Evolutionary conservation across 2,329 filamentous ascomycete species (phyloP), one percentile per base, ranked within the genome.

Genomic region (Myrmaecium sp.): DNA sequence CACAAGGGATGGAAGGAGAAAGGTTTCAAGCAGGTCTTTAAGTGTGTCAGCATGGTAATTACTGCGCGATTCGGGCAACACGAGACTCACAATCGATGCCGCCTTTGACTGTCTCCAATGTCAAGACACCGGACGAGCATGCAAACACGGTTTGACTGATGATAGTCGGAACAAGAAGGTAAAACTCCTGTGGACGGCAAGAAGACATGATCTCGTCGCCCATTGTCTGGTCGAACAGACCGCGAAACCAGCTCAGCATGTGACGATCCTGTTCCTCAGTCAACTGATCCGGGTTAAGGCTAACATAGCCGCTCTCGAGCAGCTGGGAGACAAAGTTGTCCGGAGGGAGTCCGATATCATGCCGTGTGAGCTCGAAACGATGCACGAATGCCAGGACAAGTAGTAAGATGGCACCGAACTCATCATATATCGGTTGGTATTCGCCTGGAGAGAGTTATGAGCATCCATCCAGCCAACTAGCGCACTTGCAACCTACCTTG

Each of bases 351-450:
- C 76, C 78, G 16, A 84, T 56, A 18, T 84, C 76, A 4, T 64
- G 52, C 5, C 61, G 55, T 0, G 61, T 64, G 6, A 89, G 57
- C 27, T 69, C 66, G 40, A 84, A 86, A 9, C 81, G 72, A 43
- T 81, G 68, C n/a, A 75, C 65, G 35, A 83, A 74, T 0, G 76
- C 75, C 27, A 84, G 51, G 1, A 83, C 62, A 3, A 89, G 57
- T 2, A 89, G 61, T 5, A 89, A 53, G 10, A 84, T 72, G 0
- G 76, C 71, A 1, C 79, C 78, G 37, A 86, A 89, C 39, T 91
- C 81, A 41, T 89, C 81, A 39, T 89, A 89, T 1, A 83, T 71
- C 0, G 79, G 79, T 44, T 86, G 80, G 39, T 82, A 82, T 43
- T 89, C 81, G 28, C 70, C 73, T 60, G 17, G 2, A 9, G 20